Conservation (phyloP, 495 filamentous ascomycete genomes). For the Hyaloscypha bicolor region DNA sequence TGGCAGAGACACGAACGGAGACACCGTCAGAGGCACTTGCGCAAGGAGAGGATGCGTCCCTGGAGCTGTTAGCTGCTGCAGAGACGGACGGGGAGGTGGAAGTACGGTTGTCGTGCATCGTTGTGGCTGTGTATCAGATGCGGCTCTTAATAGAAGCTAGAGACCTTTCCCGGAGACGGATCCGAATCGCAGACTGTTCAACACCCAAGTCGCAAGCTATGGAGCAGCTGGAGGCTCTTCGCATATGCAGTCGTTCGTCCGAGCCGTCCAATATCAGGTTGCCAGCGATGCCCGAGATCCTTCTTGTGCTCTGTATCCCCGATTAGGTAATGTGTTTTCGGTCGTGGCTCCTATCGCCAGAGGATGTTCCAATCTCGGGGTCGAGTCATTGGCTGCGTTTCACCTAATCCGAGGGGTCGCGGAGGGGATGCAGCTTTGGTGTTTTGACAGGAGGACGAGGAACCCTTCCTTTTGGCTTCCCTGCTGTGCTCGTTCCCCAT, state of each 20-base stretch:
- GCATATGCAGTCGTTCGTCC: background rate
- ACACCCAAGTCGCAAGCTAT: background rate
- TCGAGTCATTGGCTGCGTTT: background rate
- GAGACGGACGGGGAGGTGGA: background rate
- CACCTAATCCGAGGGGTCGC: background rate
- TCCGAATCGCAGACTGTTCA: background rate
- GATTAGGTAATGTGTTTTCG: background rate
- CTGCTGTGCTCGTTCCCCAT: background rate
- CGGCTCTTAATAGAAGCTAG: background rate
- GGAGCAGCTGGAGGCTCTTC: background rate
- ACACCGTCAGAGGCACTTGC: conserved; percentile 90
- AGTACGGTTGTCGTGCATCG: conserved; percentile 34
- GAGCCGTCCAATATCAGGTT: background rate
- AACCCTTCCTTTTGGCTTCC: background rate
- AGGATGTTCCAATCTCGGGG: background rate
- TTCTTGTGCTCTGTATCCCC: background rate
- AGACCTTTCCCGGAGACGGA: background rate
- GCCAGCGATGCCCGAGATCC: background rate
- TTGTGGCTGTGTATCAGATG: background rate
- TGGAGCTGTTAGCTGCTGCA: conserved; percentile 1
- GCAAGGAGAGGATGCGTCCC: conserved; percentile 76
- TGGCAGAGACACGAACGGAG: conserved; percentile 91
- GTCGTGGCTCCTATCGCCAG: background rate
- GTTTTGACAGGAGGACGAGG: background rate
- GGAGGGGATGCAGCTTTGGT: background rate